These are phyloP conservation scores for Aspergillus eucalypticola DNA, from an alignment of 2,329 filamentous ascomycete genomes.

Conservation along the genomic window DNA sequence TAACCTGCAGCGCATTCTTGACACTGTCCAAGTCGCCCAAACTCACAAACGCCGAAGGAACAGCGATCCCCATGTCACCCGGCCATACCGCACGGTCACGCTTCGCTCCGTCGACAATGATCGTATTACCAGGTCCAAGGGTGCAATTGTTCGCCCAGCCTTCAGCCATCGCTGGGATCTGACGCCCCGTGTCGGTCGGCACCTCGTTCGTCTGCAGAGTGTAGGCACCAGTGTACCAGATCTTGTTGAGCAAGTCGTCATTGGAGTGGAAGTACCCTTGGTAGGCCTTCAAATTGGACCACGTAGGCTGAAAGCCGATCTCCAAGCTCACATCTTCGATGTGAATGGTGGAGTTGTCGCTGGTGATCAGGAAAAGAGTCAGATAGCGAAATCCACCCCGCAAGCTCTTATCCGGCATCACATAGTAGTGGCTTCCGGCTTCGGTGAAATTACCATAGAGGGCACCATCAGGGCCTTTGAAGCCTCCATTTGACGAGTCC, in stretches of 20 bases:
- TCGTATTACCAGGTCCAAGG: conserved; percentile 42
- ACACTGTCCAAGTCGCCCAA: conserved; percentile 50
- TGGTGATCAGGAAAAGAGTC: conserved; percentile 42
- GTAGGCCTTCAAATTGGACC: conserved; percentile 55
- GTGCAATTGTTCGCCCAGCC: conserved; percentile 46
- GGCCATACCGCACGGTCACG: conserved; percentile 48
- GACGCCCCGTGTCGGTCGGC: conserved; percentile 40
- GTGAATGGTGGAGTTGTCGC: conserved; percentile 33
- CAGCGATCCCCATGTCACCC: conserved; percentile 54
- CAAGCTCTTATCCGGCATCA: conserved; percentile 41
- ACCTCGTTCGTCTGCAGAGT: conserved; percentile 53
- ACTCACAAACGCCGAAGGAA: conserved; percentile 47
- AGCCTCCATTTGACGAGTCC: conserved; percentile 51
- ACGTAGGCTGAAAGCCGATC: conserved; percentile 53
- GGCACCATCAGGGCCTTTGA: conserved; percentile 46
- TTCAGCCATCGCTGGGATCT: conserved; percentile 30
- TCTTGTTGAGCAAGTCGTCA: conserved; percentile 55
- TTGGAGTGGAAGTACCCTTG: conserved; percentile 56
- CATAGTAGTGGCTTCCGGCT: conserved; percentile 36
- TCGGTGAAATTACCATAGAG: conserved; percentile 40
- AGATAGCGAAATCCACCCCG: conserved; percentile 50
- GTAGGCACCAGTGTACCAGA: conserved; percentile 60
- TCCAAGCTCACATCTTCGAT: conserved; percentile 46
- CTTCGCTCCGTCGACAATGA: conserved; percentile 49
- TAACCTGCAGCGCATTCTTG: conserved; percentile 49